Evolutionary conservation across 805 yeast genomes (phyloP).

Genomic region (Cyberlindnera samutprakarnensis): DNA sequence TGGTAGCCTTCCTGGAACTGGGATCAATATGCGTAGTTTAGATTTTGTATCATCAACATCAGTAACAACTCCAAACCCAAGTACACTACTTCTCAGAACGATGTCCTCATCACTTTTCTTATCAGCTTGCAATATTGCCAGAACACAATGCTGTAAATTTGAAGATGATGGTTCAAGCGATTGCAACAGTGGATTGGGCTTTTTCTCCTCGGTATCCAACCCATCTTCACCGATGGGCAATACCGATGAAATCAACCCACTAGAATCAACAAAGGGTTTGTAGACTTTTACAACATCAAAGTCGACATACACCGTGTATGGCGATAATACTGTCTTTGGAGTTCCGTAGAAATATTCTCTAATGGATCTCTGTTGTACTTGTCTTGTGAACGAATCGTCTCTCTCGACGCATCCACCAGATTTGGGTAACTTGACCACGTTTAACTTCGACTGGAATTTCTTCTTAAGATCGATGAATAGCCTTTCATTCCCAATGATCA

Average conservation of each 20-base stretch:
- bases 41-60: slow-evolving; percentile 67
- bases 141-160: slow-evolving; percentile 64
- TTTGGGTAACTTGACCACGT: slow-evolving; percentile 50
- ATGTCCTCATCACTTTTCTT: slow-evolving; percentile 40
- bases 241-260: slow-evolving; percentile 15
- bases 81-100: slow-evolving; percentile 46
- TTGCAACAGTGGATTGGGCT: slow-evolving; percentile 18
- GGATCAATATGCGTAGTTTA: slow-evolving; percentile 65
- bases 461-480: slow-evolving; percentile 55
- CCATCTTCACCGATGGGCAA: slow-evolving; percentile 21
- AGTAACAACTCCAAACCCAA: slow-evolving; percentile 62
- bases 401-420: slow-evolving; percentile 74
- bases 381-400: slow-evolving; percentile 62
- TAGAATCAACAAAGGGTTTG: slow-evolving; percentile 34
- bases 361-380: slow-evolving; percentile 67
- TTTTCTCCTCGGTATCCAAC: slow-evolving; percentile 21
- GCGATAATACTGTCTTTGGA: slow-evolving; percentile 58
- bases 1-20: slow-evolving; percentile 85
- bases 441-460: slow-evolving; percentile 33
- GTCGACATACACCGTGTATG: slow-evolving; percentile 76
- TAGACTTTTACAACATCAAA: slow-evolving; percentile 52
- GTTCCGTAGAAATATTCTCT: slow-evolving; percentile 89
- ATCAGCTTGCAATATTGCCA: slow-evolving; percentile 54
- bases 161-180: slow-evolving; percentile 40
- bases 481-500: slow-evolving; percentile 74